phyloP scores from a whole-genome alignment of 202 grass and related monocot species.

The Musa balbisiana region DNA sequence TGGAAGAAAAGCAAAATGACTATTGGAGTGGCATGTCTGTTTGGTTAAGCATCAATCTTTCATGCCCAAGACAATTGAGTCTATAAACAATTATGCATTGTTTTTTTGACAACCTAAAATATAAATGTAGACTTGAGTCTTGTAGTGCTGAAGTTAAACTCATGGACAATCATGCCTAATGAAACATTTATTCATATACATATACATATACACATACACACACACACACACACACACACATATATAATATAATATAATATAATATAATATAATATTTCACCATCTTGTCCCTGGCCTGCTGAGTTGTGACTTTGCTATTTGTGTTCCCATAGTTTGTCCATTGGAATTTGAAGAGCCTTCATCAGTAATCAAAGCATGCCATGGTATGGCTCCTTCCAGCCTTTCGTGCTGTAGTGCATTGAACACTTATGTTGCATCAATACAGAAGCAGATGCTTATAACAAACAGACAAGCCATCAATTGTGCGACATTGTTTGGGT shows the following conservation, averaged over 20 bases:
- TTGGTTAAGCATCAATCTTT: too few species aligned
- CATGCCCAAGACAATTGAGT: not conserved
- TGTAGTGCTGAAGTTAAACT: not conserved
- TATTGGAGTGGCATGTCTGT: too few species aligned
- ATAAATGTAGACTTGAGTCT: not conserved
- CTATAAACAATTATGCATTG: not conserved
- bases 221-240: fast-evolving
- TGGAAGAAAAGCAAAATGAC: too few species aligned
- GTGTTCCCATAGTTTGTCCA: conserved; percentile 56
- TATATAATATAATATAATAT: too few species aligned
- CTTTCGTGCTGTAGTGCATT: conserved; percentile 55
- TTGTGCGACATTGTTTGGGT: conserved; percentile 90
- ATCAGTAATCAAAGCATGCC: conserved; percentile 64
- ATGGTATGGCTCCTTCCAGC: conserved; percentile 43
- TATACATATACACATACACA: too few species aligned
- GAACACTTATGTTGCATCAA: conserved; percentile 61
- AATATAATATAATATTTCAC: not conserved
- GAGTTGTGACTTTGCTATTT: conserved; percentile 22
- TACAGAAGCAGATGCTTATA: conserved; percentile 88
- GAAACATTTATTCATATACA: not conserved
- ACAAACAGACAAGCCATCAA: conserved; percentile 98
- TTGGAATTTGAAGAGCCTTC: conserved; percentile 78
- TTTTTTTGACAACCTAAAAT: not conserved
- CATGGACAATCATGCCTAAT: not conserved
- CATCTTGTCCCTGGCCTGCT: not conserved